Evolutionary conservation across 148 eudicot genomes (phyloP).

Genomic region (Mesembryanthemum crystallinum): DNA sequence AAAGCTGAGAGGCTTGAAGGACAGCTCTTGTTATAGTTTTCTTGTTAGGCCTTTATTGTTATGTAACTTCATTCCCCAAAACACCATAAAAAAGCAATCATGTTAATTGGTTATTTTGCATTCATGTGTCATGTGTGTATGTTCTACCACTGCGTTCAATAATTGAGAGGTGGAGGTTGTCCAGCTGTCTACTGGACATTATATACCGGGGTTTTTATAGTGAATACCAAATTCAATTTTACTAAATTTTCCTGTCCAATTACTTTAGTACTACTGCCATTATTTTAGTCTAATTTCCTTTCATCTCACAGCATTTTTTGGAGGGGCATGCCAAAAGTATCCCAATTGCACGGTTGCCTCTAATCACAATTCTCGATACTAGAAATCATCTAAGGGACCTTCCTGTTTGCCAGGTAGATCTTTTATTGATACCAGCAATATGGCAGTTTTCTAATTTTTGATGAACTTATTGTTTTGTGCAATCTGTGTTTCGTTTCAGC

Average conservation of each 20-base stretch:
- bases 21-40: neutral
- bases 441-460: neutral
- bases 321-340: conserved; percentile 96
- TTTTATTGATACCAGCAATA: conserved; percentile 7
- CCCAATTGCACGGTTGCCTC: conserved; percentile 88
- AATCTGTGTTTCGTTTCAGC: conserved; percentile 45
- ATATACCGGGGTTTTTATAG: neutral
- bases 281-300: neutral
- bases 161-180: neutral
- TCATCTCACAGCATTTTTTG: conserved; percentile 78
- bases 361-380: conserved; percentile 73
- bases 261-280: neutral
- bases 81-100: neutral
- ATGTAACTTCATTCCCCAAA: neutral
- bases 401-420: conserved; percentile 91
- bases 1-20: no score
- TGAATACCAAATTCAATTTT: neutral
- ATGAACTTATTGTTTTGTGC: conserved; percentile 12
- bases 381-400: conserved; percentile 64
- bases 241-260: neutral
- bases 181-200: neutral
- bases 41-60: neutral
- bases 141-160: neutral
- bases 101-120: neutral
- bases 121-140: neutral